Conservation (phyloP, 2,329 filamentous ascomycete genomes). For the Lasiodiplodia hormozganensis region DNA sequence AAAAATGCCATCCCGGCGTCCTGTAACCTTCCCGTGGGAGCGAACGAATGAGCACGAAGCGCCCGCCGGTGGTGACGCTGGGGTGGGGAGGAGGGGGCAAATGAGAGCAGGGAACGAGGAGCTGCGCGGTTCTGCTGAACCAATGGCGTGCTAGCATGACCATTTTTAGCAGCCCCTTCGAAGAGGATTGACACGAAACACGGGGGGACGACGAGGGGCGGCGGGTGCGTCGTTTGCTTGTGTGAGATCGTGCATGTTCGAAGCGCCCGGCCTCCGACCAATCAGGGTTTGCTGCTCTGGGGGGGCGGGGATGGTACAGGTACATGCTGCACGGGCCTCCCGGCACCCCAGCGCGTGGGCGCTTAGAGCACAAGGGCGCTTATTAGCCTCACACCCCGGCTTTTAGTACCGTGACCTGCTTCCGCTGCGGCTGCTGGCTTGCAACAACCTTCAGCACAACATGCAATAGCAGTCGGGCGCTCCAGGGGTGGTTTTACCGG, state of each 20-base stretch:
- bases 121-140: not conserved
- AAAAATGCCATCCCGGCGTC: constrained; percentile 2
- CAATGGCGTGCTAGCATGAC: not conserved
- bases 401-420: not conserved
- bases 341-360: not conserved
- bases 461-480: not conserved
- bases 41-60: not conserved
- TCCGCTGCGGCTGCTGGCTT: not conserved
- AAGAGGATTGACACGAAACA: not conserved
- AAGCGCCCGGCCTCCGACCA: not conserved
- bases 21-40: constrained; percentile 27
- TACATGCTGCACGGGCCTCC: not conserved
- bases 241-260: constrained; percentile 21
- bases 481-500: too few relatives aligned
- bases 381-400: not conserved
- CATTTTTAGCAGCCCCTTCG: constrained; percentile 1
- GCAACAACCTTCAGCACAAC: not conserved
- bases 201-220: not conserved
- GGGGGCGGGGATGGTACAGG: not conserved
- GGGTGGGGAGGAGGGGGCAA: not conserved
- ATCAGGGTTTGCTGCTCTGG: not conserved
- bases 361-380: not conserved
- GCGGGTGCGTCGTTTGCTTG: not conserved
- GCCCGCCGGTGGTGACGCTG: not conserved
- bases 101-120: not conserved